Conservation (phyloP, 306 rosid species). For the Prinsepia uniflora region DNA sequence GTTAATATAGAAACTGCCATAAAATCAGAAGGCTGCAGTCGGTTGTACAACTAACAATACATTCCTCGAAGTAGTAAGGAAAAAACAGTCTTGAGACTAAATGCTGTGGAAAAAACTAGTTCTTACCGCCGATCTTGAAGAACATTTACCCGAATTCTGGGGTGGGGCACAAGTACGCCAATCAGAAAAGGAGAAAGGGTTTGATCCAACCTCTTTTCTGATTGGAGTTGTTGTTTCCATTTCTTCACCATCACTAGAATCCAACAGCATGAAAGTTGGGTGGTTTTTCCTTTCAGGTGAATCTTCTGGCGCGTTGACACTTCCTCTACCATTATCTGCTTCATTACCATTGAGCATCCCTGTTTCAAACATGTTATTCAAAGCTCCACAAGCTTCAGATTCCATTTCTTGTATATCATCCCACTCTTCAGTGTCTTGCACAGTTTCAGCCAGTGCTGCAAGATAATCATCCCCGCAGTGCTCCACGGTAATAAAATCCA, state of each 20-base stretch:
- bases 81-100: conserved; percentile 10
- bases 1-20: background rate
- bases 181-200: conserved; percentile 17
- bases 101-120: background rate
- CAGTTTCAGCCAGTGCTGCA: conserved; percentile 58
- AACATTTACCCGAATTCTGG: conserved; percentile 21
- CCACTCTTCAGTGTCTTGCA: conserved; percentile 78
- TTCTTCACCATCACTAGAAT: conserved; percentile 65
- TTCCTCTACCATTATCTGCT: conserved; percentile 19
- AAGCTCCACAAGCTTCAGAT: conserved; percentile 63
- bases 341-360: conserved; percentile 17
- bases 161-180: conserved; percentile 13
- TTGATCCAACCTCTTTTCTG: conserved; percentile 23
- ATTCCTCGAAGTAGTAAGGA: conserved; percentile 1
- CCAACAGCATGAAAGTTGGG: conserved; percentile 50
- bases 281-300: conserved; percentile 35
- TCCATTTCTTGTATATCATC: conserved; percentile 78
- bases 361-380: conserved; percentile 42
- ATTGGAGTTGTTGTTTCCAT: conserved; percentile 29
- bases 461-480: conserved; percentile 91
- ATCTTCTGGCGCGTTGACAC: conserved; percentile 39
- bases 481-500: conserved; percentile 80
- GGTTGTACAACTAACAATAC: background rate
- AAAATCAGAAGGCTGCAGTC: background rate
- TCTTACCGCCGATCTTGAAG: conserved; percentile 46